phyloP scores from a whole-genome alignment of 2,329 filamentous ascomycete genomes.

The Stemphylium beticola region DNA sequence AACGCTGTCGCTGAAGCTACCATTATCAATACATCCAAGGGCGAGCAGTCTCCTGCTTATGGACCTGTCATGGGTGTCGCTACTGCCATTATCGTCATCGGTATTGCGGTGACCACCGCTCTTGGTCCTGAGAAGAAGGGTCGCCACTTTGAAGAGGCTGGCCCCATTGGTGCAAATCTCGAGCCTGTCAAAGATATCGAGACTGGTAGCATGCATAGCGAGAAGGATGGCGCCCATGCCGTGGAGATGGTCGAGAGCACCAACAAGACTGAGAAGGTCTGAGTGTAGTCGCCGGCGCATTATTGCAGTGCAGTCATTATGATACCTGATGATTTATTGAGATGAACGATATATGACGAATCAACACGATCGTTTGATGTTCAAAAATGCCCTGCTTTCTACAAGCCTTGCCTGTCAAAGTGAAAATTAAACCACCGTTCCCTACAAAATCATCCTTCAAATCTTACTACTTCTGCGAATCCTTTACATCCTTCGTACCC shows the following conservation, averaged over 20 bases:
- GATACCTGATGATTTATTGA: not conserved
- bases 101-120: constrained; percentile 71
- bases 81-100: constrained; percentile 75
- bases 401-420: too few relatives aligned
- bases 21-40: constrained; percentile 59
- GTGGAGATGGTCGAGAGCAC: constrained; percentile 28
- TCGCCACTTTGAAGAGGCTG: constrained; percentile 68
- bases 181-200: constrained; percentile 40
- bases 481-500: too few relatives aligned
- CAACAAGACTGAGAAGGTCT: constrained; percentile 13
- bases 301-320: not conserved
- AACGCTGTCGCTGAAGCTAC: constrained; percentile 70
- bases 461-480: too few relatives aligned
- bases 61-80: constrained; percentile 77
- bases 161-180: constrained; percentile 56
- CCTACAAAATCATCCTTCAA: too few relatives aligned
- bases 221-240: constrained; percentile 32
- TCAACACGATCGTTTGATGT: too few relatives aligned
- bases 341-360: not conserved
- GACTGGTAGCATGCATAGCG: constrained; percentile 33
- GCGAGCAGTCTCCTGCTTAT: constrained; percentile 70
- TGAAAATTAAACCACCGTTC: too few relatives aligned
- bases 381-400: too few relatives aligned
- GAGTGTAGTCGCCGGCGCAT: not conserved
- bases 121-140: constrained; percentile 78